Base-by-base conservation (phyloP, 768 basidiomycete species). In the Collybia sordida region DNA sequence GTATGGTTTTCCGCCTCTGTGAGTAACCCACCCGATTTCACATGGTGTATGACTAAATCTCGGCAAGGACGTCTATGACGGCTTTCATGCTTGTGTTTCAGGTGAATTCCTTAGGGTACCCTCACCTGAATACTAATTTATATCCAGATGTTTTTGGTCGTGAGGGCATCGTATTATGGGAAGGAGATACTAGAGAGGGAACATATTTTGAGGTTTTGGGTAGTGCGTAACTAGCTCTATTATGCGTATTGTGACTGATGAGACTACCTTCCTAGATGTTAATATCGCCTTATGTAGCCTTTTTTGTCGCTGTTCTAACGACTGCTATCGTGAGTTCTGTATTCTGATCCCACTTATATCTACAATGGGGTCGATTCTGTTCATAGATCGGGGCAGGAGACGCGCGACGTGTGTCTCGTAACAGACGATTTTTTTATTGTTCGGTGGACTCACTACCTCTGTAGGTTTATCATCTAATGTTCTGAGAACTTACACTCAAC, bases 351-450 rank as follows among this genome's bases (percentile, higher is more conserved):
- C 18, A 1, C 21, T 25, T 21, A 1, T 23, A 15, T 23, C 18
- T 21, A 15, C 38, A 17, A 7, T 23, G 25, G 15, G 19, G 21
- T 38, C 8, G 22, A 22, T 50, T 25, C 15, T 28, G 9, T 27
- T 41, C 22, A 3, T 31, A 79, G 74, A 59, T 75, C 47, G 77
- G 77, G 1, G 67, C 70, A 1, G 56, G 49, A 7, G 58, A 73
- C 43, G 71, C 72, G 9, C 43, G 46, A 1, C 61, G 56, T 1
- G 66, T 79, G 14, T 73, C 74, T 18, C 74, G 78, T n/a, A 67
- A 64, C 55, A 71, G 78, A 22, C 73, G 77, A 4, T 78, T 75
- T 53, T 79, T 80, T 56, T 79, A 79, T 57, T 80, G 79, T 54
- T 79, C 77, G 3, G 65, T 79, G 6, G 53, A 74, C 12, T 67